These are phyloP conservation scores for Plasmodium fragile DNA, from an alignment of 169 alveolate species.

Conservation along the genomic window DNA sequence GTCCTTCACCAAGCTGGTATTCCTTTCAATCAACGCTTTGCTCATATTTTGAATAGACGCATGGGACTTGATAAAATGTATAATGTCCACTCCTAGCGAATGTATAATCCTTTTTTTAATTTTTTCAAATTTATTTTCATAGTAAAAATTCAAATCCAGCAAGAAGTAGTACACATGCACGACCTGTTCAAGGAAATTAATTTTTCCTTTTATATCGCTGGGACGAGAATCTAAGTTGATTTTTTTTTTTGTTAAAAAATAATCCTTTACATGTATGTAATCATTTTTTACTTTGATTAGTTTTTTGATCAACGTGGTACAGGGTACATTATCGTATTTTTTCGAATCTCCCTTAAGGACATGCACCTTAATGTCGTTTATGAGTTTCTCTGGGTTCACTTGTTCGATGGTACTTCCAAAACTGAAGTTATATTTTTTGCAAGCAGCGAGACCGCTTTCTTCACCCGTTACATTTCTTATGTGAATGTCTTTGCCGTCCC, in stretches of 20 bases:
- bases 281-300: slow-evolving; percentile 68
- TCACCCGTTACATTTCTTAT: neutral
- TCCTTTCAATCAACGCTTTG: slow-evolving; percentile 32
- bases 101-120: slow-evolving; percentile 24
- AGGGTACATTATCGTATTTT: slow-evolving; percentile 21
- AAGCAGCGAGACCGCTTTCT: neutral
- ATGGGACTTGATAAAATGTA: slow-evolving; percentile 18
- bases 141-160: slow-evolving; percentile 38
- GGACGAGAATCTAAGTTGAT: slow-evolving; percentile 5
- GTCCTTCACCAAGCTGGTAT: neutral
- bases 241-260: slow-evolving; percentile 52
- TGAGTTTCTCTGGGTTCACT: slow-evolving; percentile 14
- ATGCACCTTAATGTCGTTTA: slow-evolving; percentile 11
- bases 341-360: slow-evolving; percentile 2
- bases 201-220: neutral
- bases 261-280: slow-evolving; percentile 62
- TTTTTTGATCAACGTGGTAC: slow-evolving; percentile 37
- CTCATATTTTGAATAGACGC: slow-evolving; percentile 15
- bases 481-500: neutral
- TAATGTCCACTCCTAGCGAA: slow-evolving; percentile 18
- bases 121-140: slow-evolving; percentile 65
- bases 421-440: neutral
- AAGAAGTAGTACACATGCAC: slow-evolving; percentile 35
- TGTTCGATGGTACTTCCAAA: neutral
- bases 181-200: slow-evolving; percentile 16